Conservation (phyloP, 768 basidiomycete genomes). For the Leccinum boreale region DNA sequence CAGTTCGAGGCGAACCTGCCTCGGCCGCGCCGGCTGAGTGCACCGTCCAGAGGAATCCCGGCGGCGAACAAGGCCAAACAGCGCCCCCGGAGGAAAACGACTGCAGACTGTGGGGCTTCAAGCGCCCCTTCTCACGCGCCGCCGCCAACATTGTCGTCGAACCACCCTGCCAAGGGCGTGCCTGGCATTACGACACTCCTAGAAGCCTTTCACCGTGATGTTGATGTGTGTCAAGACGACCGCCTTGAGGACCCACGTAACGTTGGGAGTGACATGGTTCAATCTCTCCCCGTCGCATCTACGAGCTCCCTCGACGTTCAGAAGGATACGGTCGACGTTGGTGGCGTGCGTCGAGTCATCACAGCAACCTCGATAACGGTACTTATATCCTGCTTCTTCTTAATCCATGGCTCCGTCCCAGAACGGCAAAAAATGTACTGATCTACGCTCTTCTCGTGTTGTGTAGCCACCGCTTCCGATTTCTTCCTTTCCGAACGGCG, state of each 20-base stretch:
- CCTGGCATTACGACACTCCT: constrained; percentile 30
- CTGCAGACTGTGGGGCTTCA: constrained; percentile 19
- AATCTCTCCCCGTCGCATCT: neutral
- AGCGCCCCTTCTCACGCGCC: constrained; percentile 24
- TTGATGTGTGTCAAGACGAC: constrained; percentile 11
- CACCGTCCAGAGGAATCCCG: constrained; percentile 18
- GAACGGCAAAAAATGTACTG: constrained; percentile 18
- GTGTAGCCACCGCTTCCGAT: constrained; percentile 22
- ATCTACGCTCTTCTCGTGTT: constrained; percentile 12
- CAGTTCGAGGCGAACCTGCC: constrained; percentile 39
- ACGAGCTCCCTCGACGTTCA: constrained; percentile 11
- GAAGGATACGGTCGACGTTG: constrained; percentile 13
- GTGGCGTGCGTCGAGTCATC: constrained; percentile 24
- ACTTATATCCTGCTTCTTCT: constrained; percentile 19
- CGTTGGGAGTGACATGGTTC: constrained; percentile 2
- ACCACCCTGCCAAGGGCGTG: constrained; percentile 9
- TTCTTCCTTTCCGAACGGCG: constrained; percentile 16
- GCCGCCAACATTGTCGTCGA: constrained; percentile 8
- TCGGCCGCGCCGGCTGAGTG: constrained; percentile 33
- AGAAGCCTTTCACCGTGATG: constrained; percentile 21
- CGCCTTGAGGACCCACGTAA: constrained; percentile 12
- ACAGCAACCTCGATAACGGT: constrained; percentile 30
- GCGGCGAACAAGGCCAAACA: constrained; percentile 10
- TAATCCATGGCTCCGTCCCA: constrained; percentile 5
- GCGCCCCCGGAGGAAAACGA: constrained; percentile 15